Evolutionary conservation across 495 filamentous ascomycete genomes (phyloP).

Genomic region (Hypoxylon crocopeplum): DNA sequence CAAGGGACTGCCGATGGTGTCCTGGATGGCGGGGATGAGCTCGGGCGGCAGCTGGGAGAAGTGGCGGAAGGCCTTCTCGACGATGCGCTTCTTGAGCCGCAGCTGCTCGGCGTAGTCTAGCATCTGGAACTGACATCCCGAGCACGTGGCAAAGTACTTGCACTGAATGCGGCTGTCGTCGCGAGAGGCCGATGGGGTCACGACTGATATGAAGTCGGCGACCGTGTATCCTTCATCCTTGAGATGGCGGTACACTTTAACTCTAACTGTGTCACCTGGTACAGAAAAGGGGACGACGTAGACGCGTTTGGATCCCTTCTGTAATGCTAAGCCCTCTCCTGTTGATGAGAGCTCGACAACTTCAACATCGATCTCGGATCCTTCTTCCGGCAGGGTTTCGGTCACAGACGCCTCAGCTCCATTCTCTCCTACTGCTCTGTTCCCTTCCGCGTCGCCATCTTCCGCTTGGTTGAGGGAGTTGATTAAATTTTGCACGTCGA

Average conservation of each 20-base stretch:
- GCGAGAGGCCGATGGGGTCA: slow-evolving; percentile 73
- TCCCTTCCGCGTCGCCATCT: slow-evolving; percentile 9
- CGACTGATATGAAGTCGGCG: slow-evolving; percentile 81
- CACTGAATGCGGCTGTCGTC: slow-evolving; percentile 80
- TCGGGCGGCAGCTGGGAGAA: slow-evolving; percentile 83
- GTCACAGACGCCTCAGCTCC: too few species aligned
- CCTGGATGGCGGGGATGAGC: slow-evolving; percentile 74
- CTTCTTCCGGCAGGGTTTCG: slow-evolving; percentile 64
- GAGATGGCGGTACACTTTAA: slow-evolving; percentile 77
- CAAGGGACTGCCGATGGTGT: slow-evolving; percentile 88
- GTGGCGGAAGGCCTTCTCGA: slow-evolving; percentile 90
- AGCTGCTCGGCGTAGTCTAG: slow-evolving; percentile 88
- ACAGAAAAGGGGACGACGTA: slow-evolving; percentile 87
- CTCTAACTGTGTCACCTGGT: slow-evolving; percentile 81
- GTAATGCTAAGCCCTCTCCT: slow-evolving; percentile 81
- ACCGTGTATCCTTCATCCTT: slow-evolving; percentile 66
- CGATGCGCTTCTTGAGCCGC: slow-evolving; percentile 79
- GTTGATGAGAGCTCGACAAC: slow-evolving; percentile 83
- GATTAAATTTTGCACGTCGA: slow-evolving; percentile 72
- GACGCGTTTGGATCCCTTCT: slow-evolving; percentile 70
- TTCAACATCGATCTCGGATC: slow-evolving; percentile 78
- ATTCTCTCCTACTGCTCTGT: slow-evolving; percentile 1
- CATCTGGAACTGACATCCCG: slow-evolving; percentile 98
- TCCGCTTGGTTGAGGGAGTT: slow-evolving; percentile 50
- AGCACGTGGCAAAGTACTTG: slow-evolving; percentile 85